phyloP scores from a whole-genome alignment of 306 rosid genomes.

The Prunus fruticosa region DNA sequence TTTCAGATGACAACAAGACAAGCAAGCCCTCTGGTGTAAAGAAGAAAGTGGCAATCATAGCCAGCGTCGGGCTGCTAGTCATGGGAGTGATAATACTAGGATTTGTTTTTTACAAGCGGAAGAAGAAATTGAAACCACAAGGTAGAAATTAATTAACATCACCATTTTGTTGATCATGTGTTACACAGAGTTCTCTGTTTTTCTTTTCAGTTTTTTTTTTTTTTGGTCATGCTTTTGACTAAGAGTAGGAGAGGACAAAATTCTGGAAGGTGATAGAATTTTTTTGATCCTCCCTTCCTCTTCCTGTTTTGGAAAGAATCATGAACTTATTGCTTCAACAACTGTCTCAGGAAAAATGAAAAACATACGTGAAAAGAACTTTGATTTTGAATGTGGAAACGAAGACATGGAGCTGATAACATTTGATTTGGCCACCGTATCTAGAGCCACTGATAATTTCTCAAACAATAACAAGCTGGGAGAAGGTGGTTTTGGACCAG shows the following conservation, averaged over 20 bases:
- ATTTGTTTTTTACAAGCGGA: background rate
- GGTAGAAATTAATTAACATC: background rate
- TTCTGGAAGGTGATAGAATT: no score
- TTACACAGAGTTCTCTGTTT: no score
- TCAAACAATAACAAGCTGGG: slow-evolving; percentile 45
- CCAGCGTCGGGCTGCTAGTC: background rate
- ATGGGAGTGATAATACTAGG: background rate
- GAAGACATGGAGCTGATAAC: slow-evolving; percentile 49
- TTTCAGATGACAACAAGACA: background rate
- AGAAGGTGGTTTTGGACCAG: slow-evolving; percentile 65
- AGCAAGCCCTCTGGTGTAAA: background rate
- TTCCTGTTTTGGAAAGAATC: no score
- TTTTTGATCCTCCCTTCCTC: no score
- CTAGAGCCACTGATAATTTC: slow-evolving; percentile 41
- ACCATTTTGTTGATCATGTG: background rate
- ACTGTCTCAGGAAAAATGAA: background rate
- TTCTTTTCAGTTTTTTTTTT: background rate
- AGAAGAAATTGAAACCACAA: background rate
- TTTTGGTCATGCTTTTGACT: background rate
- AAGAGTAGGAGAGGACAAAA: no score
- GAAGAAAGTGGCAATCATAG: background rate
- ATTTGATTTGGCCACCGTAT: slow-evolving; percentile 34
- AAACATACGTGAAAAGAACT: background rate
- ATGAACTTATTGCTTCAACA: background rate
- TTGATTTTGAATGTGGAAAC: background rate